Percentiles rank a stretch among this genome's conserved stretches.
Conservation (phyloP, 192 early-diverging fungal genomes). For the Mortierella antarctica region DNA sequence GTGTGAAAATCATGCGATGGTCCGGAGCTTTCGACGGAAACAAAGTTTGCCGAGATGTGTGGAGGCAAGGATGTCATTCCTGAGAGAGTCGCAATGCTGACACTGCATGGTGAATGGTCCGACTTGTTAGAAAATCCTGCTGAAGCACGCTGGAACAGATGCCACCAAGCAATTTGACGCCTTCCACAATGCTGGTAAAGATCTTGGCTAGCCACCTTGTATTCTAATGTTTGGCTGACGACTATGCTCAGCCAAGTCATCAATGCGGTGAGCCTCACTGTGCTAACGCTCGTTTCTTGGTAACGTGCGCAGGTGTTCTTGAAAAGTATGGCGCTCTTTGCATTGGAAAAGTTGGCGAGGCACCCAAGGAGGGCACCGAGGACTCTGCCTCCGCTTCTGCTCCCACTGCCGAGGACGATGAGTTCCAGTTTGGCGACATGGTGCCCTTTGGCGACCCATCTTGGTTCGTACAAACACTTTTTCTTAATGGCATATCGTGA, state of each 20-base stretch:
- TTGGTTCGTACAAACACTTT: conserved; percentile 56
- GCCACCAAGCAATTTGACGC: conserved; percentile 88
- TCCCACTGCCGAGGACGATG: conserved; percentile 50
- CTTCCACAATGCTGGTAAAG: conserved; percentile 75
- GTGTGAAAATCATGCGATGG: no score
- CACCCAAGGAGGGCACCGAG: conserved; percentile 36
- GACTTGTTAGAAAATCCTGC: conserved; percentile 74
- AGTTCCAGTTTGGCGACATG: conserved; percentile 76
- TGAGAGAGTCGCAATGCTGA: no score
- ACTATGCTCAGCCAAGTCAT: no score
- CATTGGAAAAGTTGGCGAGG: conserved; percentile 72
- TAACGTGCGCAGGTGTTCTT: conserved; percentile 54
- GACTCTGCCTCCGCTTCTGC: conserved; percentile 22
- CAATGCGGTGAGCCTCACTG: no score
- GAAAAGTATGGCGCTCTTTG: conserved; percentile 71
- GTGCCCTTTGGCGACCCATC: conserved; percentile 84
- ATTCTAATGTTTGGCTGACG: neutral
- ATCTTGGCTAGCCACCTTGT: neutral
- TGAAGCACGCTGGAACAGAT: conserved; percentile 83
- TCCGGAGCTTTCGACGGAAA: no score
- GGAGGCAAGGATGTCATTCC: no score
- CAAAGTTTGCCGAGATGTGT: no score
- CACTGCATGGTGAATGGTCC: no score
- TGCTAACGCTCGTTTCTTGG: neutral
- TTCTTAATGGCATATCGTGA: neutral